These are phyloP conservation scores for Blastomyces parvus DNA, from an alignment of 2,329 filamentous ascomycete species.

Conservation along the genomic window DNA sequence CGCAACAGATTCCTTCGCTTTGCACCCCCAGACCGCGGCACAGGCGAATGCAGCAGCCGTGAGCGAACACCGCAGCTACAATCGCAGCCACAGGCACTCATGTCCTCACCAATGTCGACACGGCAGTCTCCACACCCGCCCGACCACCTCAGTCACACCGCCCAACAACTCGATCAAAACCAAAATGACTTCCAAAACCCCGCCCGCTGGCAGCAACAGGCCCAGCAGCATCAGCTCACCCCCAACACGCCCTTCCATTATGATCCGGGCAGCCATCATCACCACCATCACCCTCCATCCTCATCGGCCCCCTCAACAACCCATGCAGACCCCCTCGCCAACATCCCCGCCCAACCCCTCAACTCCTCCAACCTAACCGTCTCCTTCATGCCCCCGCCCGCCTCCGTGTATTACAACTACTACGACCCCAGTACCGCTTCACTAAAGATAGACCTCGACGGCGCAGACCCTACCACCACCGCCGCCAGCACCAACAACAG, in stretches of 20 bases:
- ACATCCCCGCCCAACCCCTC: conserved; percentile 37
- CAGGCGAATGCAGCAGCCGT: conserved; percentile 29
- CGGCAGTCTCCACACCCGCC: not conserved
- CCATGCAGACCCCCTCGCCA: conserved; percentile 30
- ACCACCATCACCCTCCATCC: not conserved
- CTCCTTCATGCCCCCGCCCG: conserved; percentile 40
- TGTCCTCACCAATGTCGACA: conserved; percentile 26
- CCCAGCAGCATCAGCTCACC: conserved; percentile 17
- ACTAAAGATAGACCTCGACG: conserved; percentile 22
- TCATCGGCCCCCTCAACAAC: conserved; percentile 9
- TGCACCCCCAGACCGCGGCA: conserved; percentile 41
- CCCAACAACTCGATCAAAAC: conserved; percentile 22
- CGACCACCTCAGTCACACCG: not conserved
- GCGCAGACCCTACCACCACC: conserved; percentile 23
- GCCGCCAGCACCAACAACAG: conserved; percentile 19
- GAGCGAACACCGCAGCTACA: conserved; percentile 26
- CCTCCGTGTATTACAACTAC: conserved; percentile 39
- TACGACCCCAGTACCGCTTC: conserved; percentile 31
- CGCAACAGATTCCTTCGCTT: conserved; percentile 51
- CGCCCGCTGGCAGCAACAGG: conserved; percentile 12
- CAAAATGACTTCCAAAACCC: conserved; percentile 10
- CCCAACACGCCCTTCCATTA: conserved; percentile 12
- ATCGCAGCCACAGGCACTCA: conserved; percentile 22
- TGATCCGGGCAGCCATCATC: conserved; percentile 8
- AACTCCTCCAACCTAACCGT: conserved; percentile 38